phyloP scores from a whole-genome alignment of 2,329 filamentous ascomycete species.

The Escovopsis sp. region DNA sequence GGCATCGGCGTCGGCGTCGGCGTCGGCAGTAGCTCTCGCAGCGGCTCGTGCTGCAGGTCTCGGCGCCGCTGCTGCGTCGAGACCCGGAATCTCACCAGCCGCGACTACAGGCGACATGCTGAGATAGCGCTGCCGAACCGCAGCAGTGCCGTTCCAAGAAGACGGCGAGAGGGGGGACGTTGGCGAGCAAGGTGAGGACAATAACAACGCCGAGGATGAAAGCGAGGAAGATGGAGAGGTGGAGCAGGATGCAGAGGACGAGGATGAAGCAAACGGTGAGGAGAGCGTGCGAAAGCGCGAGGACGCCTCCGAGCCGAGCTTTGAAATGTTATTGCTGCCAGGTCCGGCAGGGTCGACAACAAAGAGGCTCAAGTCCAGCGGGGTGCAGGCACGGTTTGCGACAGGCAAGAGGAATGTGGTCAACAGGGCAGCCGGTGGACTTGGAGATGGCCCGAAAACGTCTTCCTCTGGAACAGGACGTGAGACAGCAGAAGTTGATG shows the following conservation, averaged over 20 bases:
- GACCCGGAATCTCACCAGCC: neutral
- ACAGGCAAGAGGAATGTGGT: conserved; percentile 14
- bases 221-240: too few relatives aligned
- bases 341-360: conserved; percentile 10
- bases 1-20: neutral
- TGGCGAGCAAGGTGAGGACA: neutral
- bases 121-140: conserved; percentile 4
- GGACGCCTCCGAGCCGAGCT: too few relatives aligned
- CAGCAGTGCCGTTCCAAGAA: neutral
- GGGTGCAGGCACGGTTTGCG: conserved; percentile 14
- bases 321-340: conserved; percentile 1
- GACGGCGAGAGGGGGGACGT: neutral
- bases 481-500: too few relatives aligned
- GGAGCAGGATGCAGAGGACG: too few relatives aligned
- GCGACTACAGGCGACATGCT: conserved; percentile 4
- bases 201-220: neutral
- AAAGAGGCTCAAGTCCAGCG: conserved; percentile 15
- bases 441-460: too few relatives aligned
- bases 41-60: neutral
- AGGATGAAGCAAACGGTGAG: too few relatives aligned
- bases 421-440: too few relatives aligned
- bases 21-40: neutral
- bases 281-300: too few relatives aligned
- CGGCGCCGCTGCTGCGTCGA: neutral
- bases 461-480: conserved; percentile 6